phyloP scores from a whole-genome alignment of 805 yeast species.

The Ogataea minuta region DNA sequence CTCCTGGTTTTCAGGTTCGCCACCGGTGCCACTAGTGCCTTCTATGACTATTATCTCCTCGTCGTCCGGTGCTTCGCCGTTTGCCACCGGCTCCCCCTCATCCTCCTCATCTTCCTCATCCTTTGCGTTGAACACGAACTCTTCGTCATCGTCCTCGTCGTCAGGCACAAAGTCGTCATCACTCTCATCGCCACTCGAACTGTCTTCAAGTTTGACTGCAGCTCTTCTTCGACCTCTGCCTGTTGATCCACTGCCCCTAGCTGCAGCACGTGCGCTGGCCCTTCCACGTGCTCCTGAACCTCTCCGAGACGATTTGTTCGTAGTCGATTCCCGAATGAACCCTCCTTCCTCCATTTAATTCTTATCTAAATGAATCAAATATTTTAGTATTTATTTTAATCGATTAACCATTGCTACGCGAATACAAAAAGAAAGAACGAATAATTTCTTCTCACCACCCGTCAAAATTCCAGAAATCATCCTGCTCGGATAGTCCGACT shows the following conservation, averaged over 20 bases:
- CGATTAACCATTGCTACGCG: constrained; percentile 4
- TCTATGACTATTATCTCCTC: constrained; percentile 24
- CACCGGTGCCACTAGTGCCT: constrained; percentile 15
- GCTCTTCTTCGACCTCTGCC: constrained; percentile 15
- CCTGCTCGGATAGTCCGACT: constrained; percentile 2
- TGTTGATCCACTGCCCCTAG: constrained; percentile 17
- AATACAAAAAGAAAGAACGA: constrained; percentile 8
- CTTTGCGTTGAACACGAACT: constrained; percentile 27
- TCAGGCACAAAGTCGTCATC: constrained; percentile 16
- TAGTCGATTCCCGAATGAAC: constrained; percentile 33
- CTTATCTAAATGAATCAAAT: constrained; percentile 6
- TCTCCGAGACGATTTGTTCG: background rate
- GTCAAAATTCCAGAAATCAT: constrained; percentile 28
- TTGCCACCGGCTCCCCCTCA: constrained; percentile 25
- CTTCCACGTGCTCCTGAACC: constrained; percentile 31
- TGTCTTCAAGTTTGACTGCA: constrained; percentile 7
- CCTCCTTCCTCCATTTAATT: constrained; percentile 37
- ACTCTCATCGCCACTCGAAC: constrained; percentile 10
- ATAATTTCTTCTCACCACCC: constrained; percentile 29
- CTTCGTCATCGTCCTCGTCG: constrained; percentile 25
- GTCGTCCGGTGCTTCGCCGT: constrained; percentile 23
- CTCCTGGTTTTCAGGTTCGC: constrained; percentile 15
- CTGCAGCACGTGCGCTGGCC: too few relatives aligned
- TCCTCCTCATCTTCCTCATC: constrained; percentile 14
- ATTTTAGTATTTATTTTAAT: background rate